Evolutionary conservation across 345 rosid species (phyloP), one percentile per base, ranked within the genome.

Genomic region (Conringia planisiliqua): DNA sequence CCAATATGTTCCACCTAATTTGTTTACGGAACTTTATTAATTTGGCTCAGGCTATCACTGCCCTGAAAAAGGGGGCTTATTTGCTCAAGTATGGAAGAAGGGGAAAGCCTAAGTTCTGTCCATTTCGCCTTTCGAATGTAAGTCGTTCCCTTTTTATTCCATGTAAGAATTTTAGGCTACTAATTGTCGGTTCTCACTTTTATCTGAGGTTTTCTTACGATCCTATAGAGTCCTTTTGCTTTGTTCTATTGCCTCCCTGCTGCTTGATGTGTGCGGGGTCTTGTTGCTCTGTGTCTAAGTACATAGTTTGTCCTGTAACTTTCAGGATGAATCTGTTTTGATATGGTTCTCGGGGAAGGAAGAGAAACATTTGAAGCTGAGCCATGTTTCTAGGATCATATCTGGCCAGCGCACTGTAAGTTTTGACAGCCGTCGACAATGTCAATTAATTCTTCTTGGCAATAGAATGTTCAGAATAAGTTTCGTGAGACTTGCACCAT

Each of bases 401-500:
- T 89, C 97, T 27, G 98, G 98, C 51, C 99, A 96, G 72, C 97
- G 99, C 51, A 96, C 99, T 64, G 98, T 96, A 89, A 87, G 99
- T 86, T 26, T 72, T 67, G 52, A 61, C 44, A 35, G 61, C 24
- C 4, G 1, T 24, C 39, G 43, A 73, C 14, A 38, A 57, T 56
- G 16, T 80, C 62, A 52, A 14, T 35, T 68, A 27, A 5, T 24
- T 63, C 6, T 63, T 27, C 66, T 46, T 55, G 10, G 24, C 59
- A 10, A 44, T 43, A 10, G 43, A 54, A 62, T 70, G 24, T 54
- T 54, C 10, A 44, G 13, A 68, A 27, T 55, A 24, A 18, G 52
- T 40, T 52, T 61, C 8, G 9, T 59, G 13, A 17, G 11, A 40
- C 26, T 17, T 12, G 57, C 16, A 4, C 5, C 22, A 54, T 35